Conservation (phyloP, 2,329 filamentous ascomycete genomes). For the Cryphonectria radicalis region DNA sequence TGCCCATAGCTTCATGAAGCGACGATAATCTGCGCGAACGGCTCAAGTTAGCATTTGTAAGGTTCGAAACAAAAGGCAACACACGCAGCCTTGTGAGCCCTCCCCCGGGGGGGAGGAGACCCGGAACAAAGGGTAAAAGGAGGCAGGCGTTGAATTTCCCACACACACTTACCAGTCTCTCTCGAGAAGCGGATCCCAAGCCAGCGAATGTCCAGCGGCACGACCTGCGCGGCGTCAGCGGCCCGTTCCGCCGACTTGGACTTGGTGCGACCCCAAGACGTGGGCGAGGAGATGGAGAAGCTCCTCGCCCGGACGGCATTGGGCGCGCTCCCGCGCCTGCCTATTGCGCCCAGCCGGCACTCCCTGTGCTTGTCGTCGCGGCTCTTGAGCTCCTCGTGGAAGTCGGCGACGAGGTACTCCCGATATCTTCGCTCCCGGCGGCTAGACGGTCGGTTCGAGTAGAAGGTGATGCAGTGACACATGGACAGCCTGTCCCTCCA, state of each 20-base stretch:
- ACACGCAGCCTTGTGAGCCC: no score
- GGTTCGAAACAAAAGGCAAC: no score
- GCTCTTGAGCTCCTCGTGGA: slow-evolving; percentile 51
- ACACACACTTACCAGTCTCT: slow-evolving; percentile 46
- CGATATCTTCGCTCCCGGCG: slow-evolving; percentile 50
- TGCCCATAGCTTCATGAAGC: slow-evolving; percentile 53
- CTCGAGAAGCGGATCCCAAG: slow-evolving; percentile 55
- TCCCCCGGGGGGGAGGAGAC: no score
- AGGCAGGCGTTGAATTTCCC: neutral
- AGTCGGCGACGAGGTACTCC: slow-evolving; percentile 53
- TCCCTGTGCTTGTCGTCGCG: slow-evolving; percentile 52
- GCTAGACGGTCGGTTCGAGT: slow-evolving; percentile 43
- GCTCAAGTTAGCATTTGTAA: slow-evolving; percentile 12
- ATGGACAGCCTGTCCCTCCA: slow-evolving; percentile 55
- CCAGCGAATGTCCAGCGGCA: slow-evolving; percentile 49
- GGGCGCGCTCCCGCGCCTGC: slow-evolving; percentile 46
- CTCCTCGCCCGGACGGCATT: slow-evolving; percentile 41
- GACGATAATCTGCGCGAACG: slow-evolving; percentile 44
- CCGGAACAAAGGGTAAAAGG: no score
- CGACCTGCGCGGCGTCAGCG: slow-evolving; percentile 17
- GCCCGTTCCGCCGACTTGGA: slow-evolving; percentile 37
- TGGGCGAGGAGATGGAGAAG: slow-evolving; percentile 49
- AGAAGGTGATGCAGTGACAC: slow-evolving; percentile 52
- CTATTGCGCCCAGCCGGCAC: slow-evolving; percentile 47
- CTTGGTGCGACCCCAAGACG: slow-evolving; percentile 41